Evolutionary conservation across 352 stramenopile genomes (phyloP).

Genomic region (Hyphochytrium catenoides): DNA sequence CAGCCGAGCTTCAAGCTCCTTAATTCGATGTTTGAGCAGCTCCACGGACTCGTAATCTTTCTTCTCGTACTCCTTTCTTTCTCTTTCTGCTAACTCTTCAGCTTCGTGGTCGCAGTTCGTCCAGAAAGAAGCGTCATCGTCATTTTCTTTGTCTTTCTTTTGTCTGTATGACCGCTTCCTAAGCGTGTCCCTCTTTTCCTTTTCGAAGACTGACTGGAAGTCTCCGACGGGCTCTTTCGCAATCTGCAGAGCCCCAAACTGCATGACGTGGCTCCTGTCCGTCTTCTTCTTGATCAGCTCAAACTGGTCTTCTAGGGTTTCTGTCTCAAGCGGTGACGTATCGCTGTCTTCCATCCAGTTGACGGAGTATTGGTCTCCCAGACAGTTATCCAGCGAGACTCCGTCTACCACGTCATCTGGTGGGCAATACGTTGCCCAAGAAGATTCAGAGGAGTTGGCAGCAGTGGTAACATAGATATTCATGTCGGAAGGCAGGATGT

Average conservation of each 20-base stretch:
- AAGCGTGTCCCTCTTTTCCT: constrained; percentile 6
- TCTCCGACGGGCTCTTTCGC: constrained; percentile 47
- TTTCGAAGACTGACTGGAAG: constrained; percentile 49
- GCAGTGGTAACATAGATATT: constrained; percentile 69
- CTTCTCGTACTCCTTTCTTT: too few species aligned
- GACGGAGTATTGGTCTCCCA: constrained; percentile 65
- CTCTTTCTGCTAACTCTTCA: too few species aligned
- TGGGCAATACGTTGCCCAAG: constrained; percentile 66
- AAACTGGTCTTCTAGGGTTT: constrained; percentile 53
- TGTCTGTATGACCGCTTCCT: neutral
- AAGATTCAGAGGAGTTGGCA: constrained; percentile 57
- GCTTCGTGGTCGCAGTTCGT: too few species aligned
- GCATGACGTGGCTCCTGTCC: constrained; percentile 46
- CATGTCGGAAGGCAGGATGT: constrained; percentile 35
- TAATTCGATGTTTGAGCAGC: too few species aligned
- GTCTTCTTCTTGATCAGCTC: constrained; percentile 35
- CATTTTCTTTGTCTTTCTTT: neutral
- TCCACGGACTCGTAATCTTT: too few species aligned
- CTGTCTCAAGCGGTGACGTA: constrained; percentile 32
- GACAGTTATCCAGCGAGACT: constrained; percentile 35
- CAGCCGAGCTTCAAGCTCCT: too few species aligned
- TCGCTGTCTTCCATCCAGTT: constrained; percentile 78
- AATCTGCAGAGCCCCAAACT: constrained; percentile 29
- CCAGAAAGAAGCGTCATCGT: neutral
- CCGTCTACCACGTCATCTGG: constrained; percentile 36